phyloP scores from a whole-genome alignment of 495 filamentous ascomycete species.

The Pyrenopolyporus hunteri region DNA sequence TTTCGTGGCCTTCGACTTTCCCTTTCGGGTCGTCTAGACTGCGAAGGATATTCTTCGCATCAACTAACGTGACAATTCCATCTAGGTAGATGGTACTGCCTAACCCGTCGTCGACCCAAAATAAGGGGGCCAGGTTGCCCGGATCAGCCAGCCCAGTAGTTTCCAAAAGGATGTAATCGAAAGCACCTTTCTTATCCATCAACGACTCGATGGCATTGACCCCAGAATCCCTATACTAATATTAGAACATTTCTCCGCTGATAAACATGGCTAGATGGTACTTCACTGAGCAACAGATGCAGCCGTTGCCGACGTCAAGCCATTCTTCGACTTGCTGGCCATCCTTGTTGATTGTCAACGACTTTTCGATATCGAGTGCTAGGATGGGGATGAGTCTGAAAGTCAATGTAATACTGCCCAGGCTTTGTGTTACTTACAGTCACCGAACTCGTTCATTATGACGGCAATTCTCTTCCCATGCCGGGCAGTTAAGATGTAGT shows the following conservation, averaged over 20 bases:
- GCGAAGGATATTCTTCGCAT: constrained; percentile 87
- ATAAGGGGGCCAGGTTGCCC: constrained; percentile 92
- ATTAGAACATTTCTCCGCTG: constrained; percentile 12
- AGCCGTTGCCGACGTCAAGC: constrained; percentile 95
- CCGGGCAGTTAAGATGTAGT: constrained; percentile 90
- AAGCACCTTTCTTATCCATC: constrained; percentile 92
- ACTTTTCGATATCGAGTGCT: constrained; percentile 95
- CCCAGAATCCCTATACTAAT: constrained; percentile 71
- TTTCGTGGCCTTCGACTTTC: constrained; percentile 62
- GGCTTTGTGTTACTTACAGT: constrained; percentile 66
- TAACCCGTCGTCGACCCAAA: constrained; percentile 96
- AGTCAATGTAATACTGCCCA: neutral
- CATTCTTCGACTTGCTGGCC: constrained; percentile 90
- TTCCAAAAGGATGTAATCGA: constrained; percentile 98
- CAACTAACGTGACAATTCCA: constrained; percentile 93
- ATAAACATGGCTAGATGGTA: constrained; percentile 44
- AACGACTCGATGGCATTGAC: constrained; percentile 93
- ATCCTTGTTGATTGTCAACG: constrained; percentile 83
- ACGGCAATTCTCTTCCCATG: constrained; percentile 98
- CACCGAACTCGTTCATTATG: constrained; percentile 97
- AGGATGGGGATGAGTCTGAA: constrained; percentile 32
- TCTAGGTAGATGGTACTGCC: constrained; percentile 95
- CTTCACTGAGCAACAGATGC: constrained; percentile 99
- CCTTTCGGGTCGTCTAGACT: constrained; percentile 76
- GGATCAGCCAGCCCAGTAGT: constrained; percentile 96